Percentiles rank a stretch among this genome's conserved stretches.
These are phyloP conservation scores for Hippophae gyantsensis DNA, from an alignment of 306 rosid species.

Conservation along the genomic window DNA sequence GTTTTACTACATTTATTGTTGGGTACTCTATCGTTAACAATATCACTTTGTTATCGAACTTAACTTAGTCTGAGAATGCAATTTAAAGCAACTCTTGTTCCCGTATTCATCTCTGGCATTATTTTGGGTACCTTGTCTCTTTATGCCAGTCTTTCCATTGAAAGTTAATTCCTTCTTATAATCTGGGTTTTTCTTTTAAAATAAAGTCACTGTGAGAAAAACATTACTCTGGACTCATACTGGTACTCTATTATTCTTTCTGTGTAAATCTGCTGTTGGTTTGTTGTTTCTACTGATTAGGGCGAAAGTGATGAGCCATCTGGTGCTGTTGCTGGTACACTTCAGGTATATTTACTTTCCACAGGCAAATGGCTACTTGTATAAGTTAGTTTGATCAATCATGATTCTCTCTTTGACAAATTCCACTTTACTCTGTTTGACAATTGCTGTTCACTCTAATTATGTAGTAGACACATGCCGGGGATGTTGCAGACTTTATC, in stretches of 20 bases:
- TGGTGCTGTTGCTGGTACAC: conserved; percentile 73
- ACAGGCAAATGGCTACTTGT: not conserved
- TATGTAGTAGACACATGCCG: conserved; percentile 80
- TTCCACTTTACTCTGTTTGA: conserved; percentile 7
- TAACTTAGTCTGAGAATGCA: too few relatives aligned
- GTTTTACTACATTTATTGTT: too few relatives aligned
- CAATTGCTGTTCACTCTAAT: conserved; percentile 20
- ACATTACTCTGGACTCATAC: not conserved
- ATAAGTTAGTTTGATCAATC: not conserved
- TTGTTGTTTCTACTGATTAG: conserved; percentile 25
- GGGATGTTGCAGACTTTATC: conserved; percentile 75
- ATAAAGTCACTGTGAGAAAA: not conserved
- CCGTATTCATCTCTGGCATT: not conserved
- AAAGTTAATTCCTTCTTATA: not conserved
- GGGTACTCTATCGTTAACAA: too few relatives aligned
- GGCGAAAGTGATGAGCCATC: conserved; percentile 84
- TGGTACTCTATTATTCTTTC: conserved; percentile 4
- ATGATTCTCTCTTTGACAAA: conserved; percentile 4
- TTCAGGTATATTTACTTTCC: conserved; percentile 42
- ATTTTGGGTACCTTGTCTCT: not conserved
- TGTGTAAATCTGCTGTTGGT: conserved; percentile 14
- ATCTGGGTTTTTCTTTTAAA: not conserved
- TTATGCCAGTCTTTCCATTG: not conserved
- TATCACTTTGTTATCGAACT: too few relatives aligned
- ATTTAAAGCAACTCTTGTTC: too few relatives aligned